These are phyloP conservation scores for Picochlorum sp. DNA, from an alignment of 139 green algal species.

Conservation along the genomic window DNA sequence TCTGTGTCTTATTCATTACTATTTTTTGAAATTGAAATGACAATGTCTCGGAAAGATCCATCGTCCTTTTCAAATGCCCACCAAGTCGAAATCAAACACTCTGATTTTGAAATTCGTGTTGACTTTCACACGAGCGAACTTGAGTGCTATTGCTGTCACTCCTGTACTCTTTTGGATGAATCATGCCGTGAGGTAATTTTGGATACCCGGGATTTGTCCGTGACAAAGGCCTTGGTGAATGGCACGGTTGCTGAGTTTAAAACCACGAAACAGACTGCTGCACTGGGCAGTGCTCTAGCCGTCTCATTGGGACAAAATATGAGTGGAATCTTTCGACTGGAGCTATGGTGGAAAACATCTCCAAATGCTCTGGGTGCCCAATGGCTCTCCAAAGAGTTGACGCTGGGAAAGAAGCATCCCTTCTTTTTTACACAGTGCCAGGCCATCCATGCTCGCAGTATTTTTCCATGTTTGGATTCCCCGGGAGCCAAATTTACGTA, in stretches of 20 bases:
- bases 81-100: conserved; percentile 1
- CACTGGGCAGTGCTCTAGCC: conserved; percentile 9
- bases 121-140: conserved; percentile 27
- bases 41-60: background rate
- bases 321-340: conserved; percentile 2
- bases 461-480: conserved; percentile 88
- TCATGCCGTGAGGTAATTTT: conserved; percentile 35
- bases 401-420: conserved; percentile 66
- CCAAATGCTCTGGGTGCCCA: conserved; percentile 57
- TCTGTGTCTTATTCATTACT: no score
- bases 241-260: conserved; percentile 15
- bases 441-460: conserved; percentile 82
- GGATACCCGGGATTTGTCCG: conserved; percentile 46
- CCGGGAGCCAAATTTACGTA: conserved; percentile 77
- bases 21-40: background rate
- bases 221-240: conserved; percentile 24
- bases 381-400: conserved; percentile 71
- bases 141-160: conserved; percentile 23
- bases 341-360: conserved; percentile 27
- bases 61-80: conserved; percentile 15
- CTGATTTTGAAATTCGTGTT: conserved; percentile 28
- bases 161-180: background rate
- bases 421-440: conserved; percentile 94
- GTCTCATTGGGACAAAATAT: conserved; percentile 11
- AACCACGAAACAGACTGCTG: background rate